Percentiles rank a stretch among this genome's conserved stretches.
Conservation (phyloP, 257 asterid species). For the Solanum appendiculatum region DNA sequence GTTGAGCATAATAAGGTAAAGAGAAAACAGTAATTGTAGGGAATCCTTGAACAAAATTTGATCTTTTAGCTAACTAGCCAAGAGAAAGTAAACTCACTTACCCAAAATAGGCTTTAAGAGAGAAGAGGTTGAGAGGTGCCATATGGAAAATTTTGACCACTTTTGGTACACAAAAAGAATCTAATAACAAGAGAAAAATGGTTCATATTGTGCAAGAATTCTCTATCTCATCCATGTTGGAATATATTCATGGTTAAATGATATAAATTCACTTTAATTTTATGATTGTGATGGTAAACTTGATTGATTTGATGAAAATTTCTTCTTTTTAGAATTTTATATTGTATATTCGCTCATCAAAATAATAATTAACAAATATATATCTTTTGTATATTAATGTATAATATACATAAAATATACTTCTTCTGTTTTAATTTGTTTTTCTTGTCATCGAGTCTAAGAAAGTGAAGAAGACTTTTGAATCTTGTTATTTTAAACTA, state of each 20-base stretch:
- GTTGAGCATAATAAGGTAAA: neutral
- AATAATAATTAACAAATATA: neutral
- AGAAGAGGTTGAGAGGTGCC: neutral
- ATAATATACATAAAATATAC: no score
- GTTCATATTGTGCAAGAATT: neutral
- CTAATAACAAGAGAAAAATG: neutral
- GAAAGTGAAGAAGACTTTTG: no score
- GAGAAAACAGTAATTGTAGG: neutral
- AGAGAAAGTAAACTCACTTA: neutral
- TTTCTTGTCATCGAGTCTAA: neutral
- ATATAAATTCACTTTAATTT: neutral
- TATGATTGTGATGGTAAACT: neutral
- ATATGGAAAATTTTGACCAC: neutral
- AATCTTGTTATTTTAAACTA: neutral
- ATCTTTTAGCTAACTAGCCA: neutral
- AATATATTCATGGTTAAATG: neutral
- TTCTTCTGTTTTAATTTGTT: no score
- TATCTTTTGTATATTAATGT: no score
- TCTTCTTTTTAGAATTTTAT: neutral
- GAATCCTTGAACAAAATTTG: neutral
- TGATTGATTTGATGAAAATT: neutral
- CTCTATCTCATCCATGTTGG: neutral
- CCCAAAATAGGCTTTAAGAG: neutral
- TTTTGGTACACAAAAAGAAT: neutral
- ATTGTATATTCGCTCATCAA: neutral